These are phyloP conservation scores for Toxicodendron radicans DNA, from an alignment of 345 rosid species.

Conservation along the genomic window DNA sequence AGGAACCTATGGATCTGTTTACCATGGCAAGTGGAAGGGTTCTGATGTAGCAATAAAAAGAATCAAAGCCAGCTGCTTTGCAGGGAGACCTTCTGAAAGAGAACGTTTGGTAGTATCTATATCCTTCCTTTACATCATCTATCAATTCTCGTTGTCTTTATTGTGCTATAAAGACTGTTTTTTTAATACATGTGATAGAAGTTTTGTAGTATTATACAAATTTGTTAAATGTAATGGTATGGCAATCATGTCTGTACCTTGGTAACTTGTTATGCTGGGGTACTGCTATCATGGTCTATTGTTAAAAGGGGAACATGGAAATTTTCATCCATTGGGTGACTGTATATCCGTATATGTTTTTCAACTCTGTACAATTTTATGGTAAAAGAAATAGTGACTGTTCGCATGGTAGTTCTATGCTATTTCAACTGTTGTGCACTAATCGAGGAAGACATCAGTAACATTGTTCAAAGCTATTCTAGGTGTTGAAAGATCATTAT, in stretches of 20 bases:
- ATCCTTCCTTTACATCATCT: neutral
- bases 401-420: neutral
- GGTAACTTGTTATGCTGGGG: neutral
- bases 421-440: neutral
- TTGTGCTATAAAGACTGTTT: neutral
- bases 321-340: neutral
- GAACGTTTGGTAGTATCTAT: conserved; percentile 60
- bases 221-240: neutral
- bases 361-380: neutral
- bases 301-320: no score
- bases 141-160: neutral
- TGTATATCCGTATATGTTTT: neutral
- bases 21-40: conserved; percentile 99
- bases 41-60: conserved; percentile 98
- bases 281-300: neutral
- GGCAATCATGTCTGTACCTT: neutral
- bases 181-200: neutral
- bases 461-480: neutral
- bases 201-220: neutral
- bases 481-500: neutral
- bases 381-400: conserved; percentile 2
- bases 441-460: neutral
- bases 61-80: conserved; percentile 98
- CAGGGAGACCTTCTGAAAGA: conserved; percentile 97
- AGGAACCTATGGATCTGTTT: conserved; percentile 98